phyloP scores from a whole-genome alignment of 2,329 filamentous ascomycete genomes.

The Epichloe sp. region DNA sequence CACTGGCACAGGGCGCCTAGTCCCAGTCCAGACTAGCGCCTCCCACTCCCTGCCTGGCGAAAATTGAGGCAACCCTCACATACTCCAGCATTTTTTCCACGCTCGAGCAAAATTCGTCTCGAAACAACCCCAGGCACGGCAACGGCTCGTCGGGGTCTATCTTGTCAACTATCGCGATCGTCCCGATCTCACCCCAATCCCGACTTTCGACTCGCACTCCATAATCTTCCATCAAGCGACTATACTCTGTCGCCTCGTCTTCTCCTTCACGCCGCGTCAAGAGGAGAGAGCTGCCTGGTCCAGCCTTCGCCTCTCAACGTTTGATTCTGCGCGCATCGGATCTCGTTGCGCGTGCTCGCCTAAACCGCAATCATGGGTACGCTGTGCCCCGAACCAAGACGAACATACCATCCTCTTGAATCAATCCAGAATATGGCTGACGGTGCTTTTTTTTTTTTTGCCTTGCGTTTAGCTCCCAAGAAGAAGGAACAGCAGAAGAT shows the following conservation, averaged over 20 bases:
- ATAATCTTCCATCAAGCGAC: slow-evolving; percentile 1
- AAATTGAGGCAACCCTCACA: slow-evolving; percentile 31
- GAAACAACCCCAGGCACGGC: slow-evolving; percentile 28
- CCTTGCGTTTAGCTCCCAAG: slow-evolving; percentile 67
- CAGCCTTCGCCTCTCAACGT: slow-evolving; percentile 12
- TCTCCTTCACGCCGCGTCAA: slow-evolving; percentile 8
- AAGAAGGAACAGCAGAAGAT: slow-evolving; percentile 94
- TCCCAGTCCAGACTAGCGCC: slow-evolving; percentile 21
- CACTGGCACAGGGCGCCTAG: not conserved
- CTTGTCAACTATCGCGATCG: slow-evolving; percentile 12
- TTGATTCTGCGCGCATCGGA: slow-evolving; percentile 25
- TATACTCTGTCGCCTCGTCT: slow-evolving; percentile 3
- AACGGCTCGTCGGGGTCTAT: slow-evolving; percentile 25
- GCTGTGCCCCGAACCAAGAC: slow-evolving; percentile 12
- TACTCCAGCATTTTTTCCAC: slow-evolving; percentile 23
- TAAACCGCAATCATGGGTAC: slow-evolving; percentile 49
- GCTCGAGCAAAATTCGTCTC: slow-evolving; percentile 31
- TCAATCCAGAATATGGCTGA: not conserved
- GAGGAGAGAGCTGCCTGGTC: slow-evolving; percentile 15
- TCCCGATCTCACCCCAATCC: slow-evolving; percentile 10
- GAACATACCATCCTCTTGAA: not conserved
- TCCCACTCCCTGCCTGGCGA: slow-evolving; percentile 28
- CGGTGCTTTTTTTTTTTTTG: slow-evolving; percentile 1
- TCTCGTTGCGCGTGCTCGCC: slow-evolving; percentile 33
- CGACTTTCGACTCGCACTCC: slow-evolving; percentile 2